A percentile compares a stretch with the other conserved stretches of the same genome.
Conservation (phyloP, 2,329 filamentous ascomycete species). For the Aspergillus fructus region DNA sequence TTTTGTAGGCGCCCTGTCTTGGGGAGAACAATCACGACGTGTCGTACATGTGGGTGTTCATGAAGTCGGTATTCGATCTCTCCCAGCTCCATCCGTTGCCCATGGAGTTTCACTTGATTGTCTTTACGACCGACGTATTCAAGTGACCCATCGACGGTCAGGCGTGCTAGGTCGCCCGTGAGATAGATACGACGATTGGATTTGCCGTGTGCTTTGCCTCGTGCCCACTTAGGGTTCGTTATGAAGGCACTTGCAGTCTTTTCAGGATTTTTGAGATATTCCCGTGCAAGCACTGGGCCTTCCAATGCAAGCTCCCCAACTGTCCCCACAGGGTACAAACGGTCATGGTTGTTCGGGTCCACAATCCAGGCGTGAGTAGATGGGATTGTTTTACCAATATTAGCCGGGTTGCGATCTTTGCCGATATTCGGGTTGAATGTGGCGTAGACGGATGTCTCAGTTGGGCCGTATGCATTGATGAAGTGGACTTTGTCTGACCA, state of each 20-base stretch:
- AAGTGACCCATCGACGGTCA: conserved; percentile 21
- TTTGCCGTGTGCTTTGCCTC: no score
- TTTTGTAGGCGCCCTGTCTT: conserved; percentile 43
- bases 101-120: conserved; percentile 64
- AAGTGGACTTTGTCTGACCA: conserved; percentile 58
- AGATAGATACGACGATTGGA: conserved; percentile 19
- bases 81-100: conserved; percentile 63
- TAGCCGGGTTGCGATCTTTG: conserved; percentile 16
- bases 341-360: conserved; percentile 31
- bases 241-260: conserved; percentile 33
- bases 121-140: conserved; percentile 55
- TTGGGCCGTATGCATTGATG: conserved; percentile 40
- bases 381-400: conserved; percentile 23
- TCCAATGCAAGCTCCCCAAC: conserved; percentile 38
- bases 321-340: conserved; percentile 36
- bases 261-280: conserved; percentile 38
- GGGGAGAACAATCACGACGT: conserved; percentile 45
- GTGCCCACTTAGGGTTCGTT: conserved; percentile 25
- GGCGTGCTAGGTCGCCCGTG: conserved; percentile 27
- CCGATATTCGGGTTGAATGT: conserved; percentile 29
- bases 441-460: conserved; percentile 36
- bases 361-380: conserved; percentile 33
- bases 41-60: conserved; percentile 32
- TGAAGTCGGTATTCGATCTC: conserved; percentile 44
- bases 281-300: conserved; percentile 38